Evolutionary conservation across 257 asterid genomes (phyloP).

Genomic region (Nicotiana tomentosiformis): DNA sequence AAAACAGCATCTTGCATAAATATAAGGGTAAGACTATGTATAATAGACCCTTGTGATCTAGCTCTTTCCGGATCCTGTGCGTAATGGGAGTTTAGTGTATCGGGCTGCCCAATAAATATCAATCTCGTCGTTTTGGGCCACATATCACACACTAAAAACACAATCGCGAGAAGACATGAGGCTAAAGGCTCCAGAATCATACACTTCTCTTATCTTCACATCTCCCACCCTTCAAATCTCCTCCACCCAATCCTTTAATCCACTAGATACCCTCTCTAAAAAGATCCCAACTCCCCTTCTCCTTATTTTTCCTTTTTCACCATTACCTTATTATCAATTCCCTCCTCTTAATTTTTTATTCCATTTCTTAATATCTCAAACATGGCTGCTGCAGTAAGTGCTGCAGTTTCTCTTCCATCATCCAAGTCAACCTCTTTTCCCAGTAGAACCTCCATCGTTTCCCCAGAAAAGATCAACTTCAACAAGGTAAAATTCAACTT

Average conservation of each 20-base stretch:
- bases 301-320: constrained; percentile 5
- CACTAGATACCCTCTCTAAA: background rate
- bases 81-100: rapidly evolving
- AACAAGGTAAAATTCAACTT: constrained; percentile 42
- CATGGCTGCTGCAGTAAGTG: constrained; percentile 94
- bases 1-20: no score
- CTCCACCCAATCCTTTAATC: constrained; percentile 13
- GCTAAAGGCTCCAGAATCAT: background rate
- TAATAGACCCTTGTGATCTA: no score
- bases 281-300: background rate
- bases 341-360: background rate
- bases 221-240: constrained; percentile 7
- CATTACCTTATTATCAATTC: background rate
- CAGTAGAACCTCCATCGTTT: constrained; percentile 47
- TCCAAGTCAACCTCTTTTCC: constrained; percentile 58
- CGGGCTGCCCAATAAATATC: background rate
- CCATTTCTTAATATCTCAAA: constrained; percentile 1
- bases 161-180: background rate
- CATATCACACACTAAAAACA: background rate
- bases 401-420: constrained; percentile 88
- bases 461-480: constrained; percentile 59
- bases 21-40: no score
- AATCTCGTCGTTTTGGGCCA: background rate
- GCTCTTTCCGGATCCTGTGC: no score
- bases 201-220: constrained; percentile 16